Conservation (phyloP, 2,329 filamentous ascomycete genomes). For the Pestalotiopsis sp. region DNA sequence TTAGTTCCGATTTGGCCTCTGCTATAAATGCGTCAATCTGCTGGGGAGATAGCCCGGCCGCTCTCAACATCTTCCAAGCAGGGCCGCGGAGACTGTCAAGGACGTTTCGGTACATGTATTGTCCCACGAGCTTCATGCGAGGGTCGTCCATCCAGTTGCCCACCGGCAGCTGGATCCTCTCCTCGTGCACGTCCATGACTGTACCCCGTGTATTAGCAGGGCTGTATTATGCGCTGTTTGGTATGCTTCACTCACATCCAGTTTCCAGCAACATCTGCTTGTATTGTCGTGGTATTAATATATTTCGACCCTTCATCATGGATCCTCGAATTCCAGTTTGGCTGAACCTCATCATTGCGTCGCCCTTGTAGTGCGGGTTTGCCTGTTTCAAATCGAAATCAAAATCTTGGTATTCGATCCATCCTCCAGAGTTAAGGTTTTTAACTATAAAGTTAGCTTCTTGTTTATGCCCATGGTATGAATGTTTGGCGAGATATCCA, state of each 20-base stretch:
- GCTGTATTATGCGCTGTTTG: not conserved
- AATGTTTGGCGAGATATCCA: no score
- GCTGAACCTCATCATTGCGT: not conserved
- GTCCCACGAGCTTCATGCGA: not conserved
- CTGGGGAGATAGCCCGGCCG: not conserved
- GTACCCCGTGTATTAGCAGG: not conserved
- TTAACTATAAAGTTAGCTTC: not conserved
- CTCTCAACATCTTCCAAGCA: not conserved
- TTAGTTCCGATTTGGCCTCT: not conserved
- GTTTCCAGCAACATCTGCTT: not conserved
- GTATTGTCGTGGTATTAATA: not conserved
- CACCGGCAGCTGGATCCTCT: not conserved
- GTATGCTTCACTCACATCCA: not conserved
- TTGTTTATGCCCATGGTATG: not conserved
- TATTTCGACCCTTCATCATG: not conserved
- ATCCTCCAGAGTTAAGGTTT: not conserved
- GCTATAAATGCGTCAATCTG: not conserved
- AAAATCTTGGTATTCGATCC: slow-evolving; percentile 5
- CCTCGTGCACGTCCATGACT: slow-evolving; percentile 1
- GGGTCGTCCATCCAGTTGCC: not conserved
- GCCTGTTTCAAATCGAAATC: not conserved
- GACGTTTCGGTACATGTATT: not conserved
- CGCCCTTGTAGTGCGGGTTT: not conserved
- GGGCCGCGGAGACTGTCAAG: not conserved
- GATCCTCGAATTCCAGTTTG: not conserved